Evolutionary conservation across 2,329 filamentous ascomycete species (phyloP), one percentile per base, ranked within the genome.

Genomic region (Penicillium sp.): DNA sequence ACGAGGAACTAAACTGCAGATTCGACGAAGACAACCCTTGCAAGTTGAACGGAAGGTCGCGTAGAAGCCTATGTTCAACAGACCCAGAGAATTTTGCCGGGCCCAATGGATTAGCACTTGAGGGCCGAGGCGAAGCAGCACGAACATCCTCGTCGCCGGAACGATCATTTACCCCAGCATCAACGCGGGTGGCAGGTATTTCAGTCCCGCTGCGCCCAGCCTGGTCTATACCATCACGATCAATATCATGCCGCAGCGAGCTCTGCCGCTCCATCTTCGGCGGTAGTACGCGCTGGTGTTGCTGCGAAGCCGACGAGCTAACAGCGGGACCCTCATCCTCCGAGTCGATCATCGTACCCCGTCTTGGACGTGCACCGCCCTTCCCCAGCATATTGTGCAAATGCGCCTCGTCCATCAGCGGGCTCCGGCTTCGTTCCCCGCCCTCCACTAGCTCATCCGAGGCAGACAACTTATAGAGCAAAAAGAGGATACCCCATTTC

Each of bases 401-500:
- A 57, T 74, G 72, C 9, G 63, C 68, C 36, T 75, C 72, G 15
- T 77, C 74, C 64, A 76, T 67, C 50, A 72, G 61, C n/a, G 75
- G 75, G 57, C 74, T 77, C 31, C 75, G 66, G 53, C 68, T 69
- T 13, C 68, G 55, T 36, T 61, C 69, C 44, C 63, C 69, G 4
- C 66, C 68, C 16, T 70, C 68, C 27, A 31, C 31, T 21, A 53
- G 34, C 40, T 60, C 64, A 31, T 68, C 65, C 48, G 84, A 85
- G 69, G 92, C 89, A 60, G 90, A 87, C 47, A 97, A 83, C 67
- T 91, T 87, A 72, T 94, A 89, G 41, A 99, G 84, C 41, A 99
- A 86, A 72, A 95, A 95, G 21, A 99, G 81, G 63, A 99, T 97
- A 3, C 90, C 91, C 92, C 92, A 97, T 82, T 99, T 99, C 75